phyloP scores from a whole-genome alignment of 495 filamentous ascomycete species.

The Talaromyces wortmannii region DNA sequence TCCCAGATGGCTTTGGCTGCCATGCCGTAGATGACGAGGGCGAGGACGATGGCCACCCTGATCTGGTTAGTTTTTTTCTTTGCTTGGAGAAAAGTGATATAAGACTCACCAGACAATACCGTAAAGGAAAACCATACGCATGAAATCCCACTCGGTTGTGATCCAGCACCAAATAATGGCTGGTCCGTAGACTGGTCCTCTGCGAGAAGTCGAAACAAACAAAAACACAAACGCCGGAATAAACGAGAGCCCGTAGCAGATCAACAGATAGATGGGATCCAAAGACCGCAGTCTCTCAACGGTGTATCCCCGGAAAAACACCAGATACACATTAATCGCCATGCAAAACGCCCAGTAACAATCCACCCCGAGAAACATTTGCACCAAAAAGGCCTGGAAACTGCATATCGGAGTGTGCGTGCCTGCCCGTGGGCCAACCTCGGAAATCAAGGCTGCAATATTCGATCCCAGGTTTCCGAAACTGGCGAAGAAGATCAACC shows the following conservation, averaged over 20 bases:
- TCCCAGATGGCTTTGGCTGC: conserved; percentile 57
- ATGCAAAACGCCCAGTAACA: conserved; percentile 68
- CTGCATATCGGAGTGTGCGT: conserved; percentile 49
- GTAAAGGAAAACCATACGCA: conserved; percentile 66
- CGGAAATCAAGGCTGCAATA: conserved; percentile 60
- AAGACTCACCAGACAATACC: conserved; percentile 60
- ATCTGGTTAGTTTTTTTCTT: background rate
- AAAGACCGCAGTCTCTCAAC: conserved; percentile 52
- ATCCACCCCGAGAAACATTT: conserved; percentile 51
- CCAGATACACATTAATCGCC: conserved; percentile 74
- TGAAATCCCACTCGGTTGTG: conserved; percentile 52
- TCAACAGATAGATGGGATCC: conserved; percentile 56
- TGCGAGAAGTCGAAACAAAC: conserved; percentile 36
- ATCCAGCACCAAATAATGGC: conserved; percentile 80
- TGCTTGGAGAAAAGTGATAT: background rate
- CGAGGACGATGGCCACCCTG: conserved; percentile 49
- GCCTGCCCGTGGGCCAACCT: conserved; percentile 28
- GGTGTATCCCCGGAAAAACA: conserved; percentile 62
- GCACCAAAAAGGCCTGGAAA: conserved; percentile 59
- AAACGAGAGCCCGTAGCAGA: conserved; percentile 63
- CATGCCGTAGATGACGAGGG: conserved; percentile 57
- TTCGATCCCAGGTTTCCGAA: conserved; percentile 69
- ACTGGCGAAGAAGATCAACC: conserved; percentile 67
- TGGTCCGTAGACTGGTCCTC: conserved; percentile 55
- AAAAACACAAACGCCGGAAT: conserved; percentile 55